Evolutionary conservation across 345 rosid species (phyloP), one percentile per base, ranked within the genome.

Genomic region (Turnera subulata): DNA sequence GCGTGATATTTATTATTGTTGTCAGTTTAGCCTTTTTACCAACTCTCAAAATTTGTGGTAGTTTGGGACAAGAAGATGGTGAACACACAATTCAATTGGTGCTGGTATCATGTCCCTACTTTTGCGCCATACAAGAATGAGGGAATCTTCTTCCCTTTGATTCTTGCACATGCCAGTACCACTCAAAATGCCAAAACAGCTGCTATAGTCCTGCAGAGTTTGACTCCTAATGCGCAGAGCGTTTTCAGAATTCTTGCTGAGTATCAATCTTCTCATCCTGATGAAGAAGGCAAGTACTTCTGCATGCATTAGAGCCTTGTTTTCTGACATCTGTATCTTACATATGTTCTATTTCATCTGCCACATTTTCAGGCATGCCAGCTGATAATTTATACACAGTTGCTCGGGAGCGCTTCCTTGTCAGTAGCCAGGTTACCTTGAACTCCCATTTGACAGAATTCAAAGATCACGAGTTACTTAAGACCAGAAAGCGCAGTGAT

Each of bases 31-130:
- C 8, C 35, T 29, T 29, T 29, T 29, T 8, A 29, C 8, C 35
- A 29, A 3, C 35, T 29, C 35, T 29, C 35, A 4, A 29, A 29
- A 29, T 42, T 53, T 46, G 47, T 66, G 58, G 15, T 72, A 89
- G 97, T 89, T 77, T 89, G 99, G 97, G 99, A 93, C 80, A 93
- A 93, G 91, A 89, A 93, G 82, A 87, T 93, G 92, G 96, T 87
- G 65, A 82, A 89, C 72, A 75, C 79, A 24, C 91, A 87, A 69
- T 93, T 83, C 58, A 86, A 89, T 67, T 93, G 99, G 97, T 71
- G 70, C 53, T 93, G 97, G 96, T 70, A 83, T 67, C 94, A 93
- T 26, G 88, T 84, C 60, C 96, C 96, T 38, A 93, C 99, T 6
- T 93, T 80, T 43, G 78, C 82, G 49, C 96, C 97, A 2, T 93